Evolutionary conservation across 768 basidiomycete genomes (phyloP).

Genomic region (Mycena chlorophos): DNA sequence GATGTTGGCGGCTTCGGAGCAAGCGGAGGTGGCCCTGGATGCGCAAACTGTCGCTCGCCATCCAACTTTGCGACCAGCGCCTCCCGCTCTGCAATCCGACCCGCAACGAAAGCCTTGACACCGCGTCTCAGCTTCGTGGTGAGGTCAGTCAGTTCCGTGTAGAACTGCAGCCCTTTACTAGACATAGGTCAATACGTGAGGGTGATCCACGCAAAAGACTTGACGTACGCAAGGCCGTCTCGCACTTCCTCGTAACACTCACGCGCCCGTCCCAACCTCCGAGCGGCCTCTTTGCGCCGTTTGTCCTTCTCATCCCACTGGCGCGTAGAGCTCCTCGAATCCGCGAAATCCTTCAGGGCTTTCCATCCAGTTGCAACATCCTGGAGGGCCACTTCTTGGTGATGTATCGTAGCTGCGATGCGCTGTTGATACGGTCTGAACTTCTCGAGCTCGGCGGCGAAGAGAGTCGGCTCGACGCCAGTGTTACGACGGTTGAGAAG

Average conservation of each 20-base stretch:
- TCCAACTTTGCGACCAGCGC: slow-evolving; percentile 68
- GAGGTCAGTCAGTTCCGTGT: slow-evolving; percentile 73
- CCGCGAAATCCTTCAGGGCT: slow-evolving; percentile 66
- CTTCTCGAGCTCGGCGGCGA: slow-evolving; percentile 93
- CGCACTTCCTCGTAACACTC: slow-evolving; percentile 87
- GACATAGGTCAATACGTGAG: slow-evolving; percentile 10
- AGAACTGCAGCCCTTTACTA: slow-evolving; percentile 90
- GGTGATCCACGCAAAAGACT: slow-evolving; percentile 7
- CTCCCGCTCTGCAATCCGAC: slow-evolving; percentile 71
- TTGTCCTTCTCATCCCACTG: slow-evolving; percentile 84
- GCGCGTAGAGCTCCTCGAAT: slow-evolving; percentile 72
- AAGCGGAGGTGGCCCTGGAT: slow-evolving; percentile 44
- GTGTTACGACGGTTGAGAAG: slow-evolving; percentile 86
- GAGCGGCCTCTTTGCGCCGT: slow-evolving; percentile 71
- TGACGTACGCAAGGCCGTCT: slow-evolving; percentile 78
- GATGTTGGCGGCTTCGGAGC: slow-evolving; percentile 51
- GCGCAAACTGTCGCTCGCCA: slow-evolving; percentile 61
- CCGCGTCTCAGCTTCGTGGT: slow-evolving; percentile 57
- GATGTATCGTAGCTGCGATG: slow-evolving; percentile 72
- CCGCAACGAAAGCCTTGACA: slow-evolving; percentile 59
- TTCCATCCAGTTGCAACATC: slow-evolving; percentile 79
- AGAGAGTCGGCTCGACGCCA: slow-evolving; percentile 81
- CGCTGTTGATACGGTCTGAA: slow-evolving; percentile 90
- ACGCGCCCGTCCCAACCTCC: slow-evolving; percentile 70
- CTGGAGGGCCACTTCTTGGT: slow-evolving; percentile 71